A percentile compares a stretch with the other conserved stretches of the same genome.
Evolutionary conservation across 2,329 filamentous ascomycete genomes (phyloP).

Genomic region (Colletotrichum eremochloae): DNA sequence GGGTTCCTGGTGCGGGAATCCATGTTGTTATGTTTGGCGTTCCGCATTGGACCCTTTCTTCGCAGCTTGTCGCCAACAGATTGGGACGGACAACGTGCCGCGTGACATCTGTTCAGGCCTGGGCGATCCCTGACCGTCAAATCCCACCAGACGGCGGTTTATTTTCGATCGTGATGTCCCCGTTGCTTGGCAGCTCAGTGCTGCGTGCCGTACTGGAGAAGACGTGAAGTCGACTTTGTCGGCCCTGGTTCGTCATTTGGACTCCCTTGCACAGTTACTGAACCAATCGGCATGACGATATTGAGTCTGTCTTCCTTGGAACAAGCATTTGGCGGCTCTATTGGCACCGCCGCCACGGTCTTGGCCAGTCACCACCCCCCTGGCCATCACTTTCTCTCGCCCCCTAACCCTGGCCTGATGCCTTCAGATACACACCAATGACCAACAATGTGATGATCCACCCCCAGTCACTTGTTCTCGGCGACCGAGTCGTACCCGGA

Average conservation of each 20-base stretch:
- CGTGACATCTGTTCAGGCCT: neutral
- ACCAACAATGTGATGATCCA: neutral
- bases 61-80: neutral
- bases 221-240: neutral
- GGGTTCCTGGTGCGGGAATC: neutral
- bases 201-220: neutral
- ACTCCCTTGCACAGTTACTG: no score
- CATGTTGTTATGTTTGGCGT: neutral
- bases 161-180: neutral
- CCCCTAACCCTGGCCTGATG: conserved; percentile 12
- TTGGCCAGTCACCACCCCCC: neutral
- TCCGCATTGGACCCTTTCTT: neutral
- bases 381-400: neutral
- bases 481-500: conserved; percentile 20
- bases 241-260: neutral
- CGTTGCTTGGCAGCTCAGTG: neutral
- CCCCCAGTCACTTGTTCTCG: conserved; percentile 24
- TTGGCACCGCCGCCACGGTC: neutral
- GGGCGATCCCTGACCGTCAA: neutral
- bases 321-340: conserved; percentile 15
- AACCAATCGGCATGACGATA: neutral
- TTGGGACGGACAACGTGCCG: neutral
- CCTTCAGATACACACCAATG: conserved; percentile 5
- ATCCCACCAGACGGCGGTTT: neutral
- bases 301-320: neutral